Percentiles rank a stretch among this genome's conserved stretches.
These are phyloP conservation scores for Osmozyma mogii DNA, from an alignment of 805 yeast genomes.

Conservation along the genomic window DNA sequence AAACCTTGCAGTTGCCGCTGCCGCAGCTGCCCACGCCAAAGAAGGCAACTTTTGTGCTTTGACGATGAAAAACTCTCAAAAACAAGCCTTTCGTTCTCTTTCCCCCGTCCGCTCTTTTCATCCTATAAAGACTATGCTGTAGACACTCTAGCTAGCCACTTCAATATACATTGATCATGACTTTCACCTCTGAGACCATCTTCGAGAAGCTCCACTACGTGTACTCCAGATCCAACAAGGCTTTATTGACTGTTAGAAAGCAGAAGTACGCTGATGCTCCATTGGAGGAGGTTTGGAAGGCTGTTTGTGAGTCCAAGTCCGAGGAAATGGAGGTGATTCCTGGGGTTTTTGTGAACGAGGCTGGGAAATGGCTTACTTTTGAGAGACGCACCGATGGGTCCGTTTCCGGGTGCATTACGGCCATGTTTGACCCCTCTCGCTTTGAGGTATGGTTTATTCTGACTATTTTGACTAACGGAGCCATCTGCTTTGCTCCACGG, in stretches of 20 bases:
- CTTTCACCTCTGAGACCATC: too few relatives aligned
- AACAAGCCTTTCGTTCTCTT: too few relatives aligned
- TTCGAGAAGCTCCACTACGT: constrained; percentile 21
- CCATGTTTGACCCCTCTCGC: constrained; percentile 12
- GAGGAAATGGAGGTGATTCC: neutral
- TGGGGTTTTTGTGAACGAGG: constrained; percentile 3
- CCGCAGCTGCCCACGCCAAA: too few relatives aligned
- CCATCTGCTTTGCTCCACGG: constrained; percentile 6
- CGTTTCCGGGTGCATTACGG: constrained; percentile 23
- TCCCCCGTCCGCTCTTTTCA: too few relatives aligned
- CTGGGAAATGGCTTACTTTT: constrained; percentile 9
- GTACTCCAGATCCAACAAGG: constrained; percentile 16
- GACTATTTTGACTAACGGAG: constrained; percentile 17
- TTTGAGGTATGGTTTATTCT: constrained; percentile 29
- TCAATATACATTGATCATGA: too few relatives aligned
- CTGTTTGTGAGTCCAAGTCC: neutral
- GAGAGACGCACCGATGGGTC: constrained; percentile 15
- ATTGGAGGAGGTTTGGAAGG: constrained; percentile 5
- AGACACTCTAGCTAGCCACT: too few relatives aligned
- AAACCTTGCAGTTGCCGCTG: too few relatives aligned
- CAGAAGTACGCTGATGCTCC: constrained; percentile 6
- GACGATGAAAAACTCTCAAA: too few relatives aligned
- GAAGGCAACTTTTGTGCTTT: too few relatives aligned
- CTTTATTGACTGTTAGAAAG: constrained; percentile 9
- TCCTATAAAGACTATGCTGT: too few relatives aligned